Percentiles rank a stretch among this genome's conserved stretches.
These are phyloP conservation scores for Bimuria novae-zelandiae DNA, from an alignment of 2,329 filamentous ascomycete species.

Conservation along the genomic window DNA sequence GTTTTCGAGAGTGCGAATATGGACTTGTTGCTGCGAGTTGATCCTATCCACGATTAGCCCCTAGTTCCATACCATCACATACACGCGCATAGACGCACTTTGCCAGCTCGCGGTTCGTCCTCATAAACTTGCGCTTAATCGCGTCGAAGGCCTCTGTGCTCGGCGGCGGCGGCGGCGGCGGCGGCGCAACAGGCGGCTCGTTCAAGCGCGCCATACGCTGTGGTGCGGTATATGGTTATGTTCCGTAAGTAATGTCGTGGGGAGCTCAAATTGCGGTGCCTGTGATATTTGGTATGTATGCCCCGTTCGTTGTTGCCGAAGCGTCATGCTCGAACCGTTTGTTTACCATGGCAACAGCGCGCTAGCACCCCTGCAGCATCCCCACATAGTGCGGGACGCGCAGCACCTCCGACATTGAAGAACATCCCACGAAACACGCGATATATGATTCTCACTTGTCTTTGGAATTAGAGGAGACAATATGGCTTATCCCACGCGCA, in stretches of 20 bases:
- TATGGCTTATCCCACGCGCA: constrained; percentile 49
- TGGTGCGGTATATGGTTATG: constrained; percentile 29
- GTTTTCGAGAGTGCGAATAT: constrained; percentile 76
- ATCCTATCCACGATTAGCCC: constrained; percentile 51
- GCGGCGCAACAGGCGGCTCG: constrained; percentile 61
- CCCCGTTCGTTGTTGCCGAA: constrained; percentile 38
- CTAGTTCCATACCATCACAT: not conserved
- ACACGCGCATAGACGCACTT: constrained; percentile 41
- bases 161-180: constrained; percentile 51
- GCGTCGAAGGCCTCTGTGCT: constrained; percentile 68
- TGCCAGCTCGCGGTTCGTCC: constrained; percentile 84
- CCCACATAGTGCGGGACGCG: constrained; percentile 35
- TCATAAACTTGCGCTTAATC: constrained; percentile 77
- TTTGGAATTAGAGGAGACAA: not conserved
- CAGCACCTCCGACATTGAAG: not conserved
- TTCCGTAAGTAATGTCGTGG: constrained; percentile 32
- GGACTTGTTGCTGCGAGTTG: constrained; percentile 77
- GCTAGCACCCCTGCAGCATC: constrained; percentile 12
- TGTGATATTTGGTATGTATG: constrained; percentile 14
- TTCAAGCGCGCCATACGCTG: constrained; percentile 78
- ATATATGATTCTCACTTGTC: too few species aligned
- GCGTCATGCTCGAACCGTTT: constrained; percentile 31
- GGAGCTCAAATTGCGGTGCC: constrained; percentile 9
- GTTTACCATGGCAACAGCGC: constrained; percentile 42
- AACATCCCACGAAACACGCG: too few species aligned